phyloP scores from a whole-genome alignment of 163 green algal species.

The Chloromonas sp. region DNA sequence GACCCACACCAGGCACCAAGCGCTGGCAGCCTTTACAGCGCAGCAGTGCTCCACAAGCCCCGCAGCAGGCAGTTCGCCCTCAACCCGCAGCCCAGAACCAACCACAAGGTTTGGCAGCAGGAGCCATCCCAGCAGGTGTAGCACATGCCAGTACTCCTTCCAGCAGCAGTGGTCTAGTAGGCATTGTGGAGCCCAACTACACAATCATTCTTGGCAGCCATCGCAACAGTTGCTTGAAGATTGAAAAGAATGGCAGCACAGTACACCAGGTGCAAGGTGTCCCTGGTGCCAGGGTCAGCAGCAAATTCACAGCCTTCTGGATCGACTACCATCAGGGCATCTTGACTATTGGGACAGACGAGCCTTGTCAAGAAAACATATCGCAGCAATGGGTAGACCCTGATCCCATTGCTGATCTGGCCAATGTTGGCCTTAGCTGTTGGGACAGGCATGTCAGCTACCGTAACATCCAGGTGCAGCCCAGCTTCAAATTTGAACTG shows the following conservation, averaged over 20 bases:
- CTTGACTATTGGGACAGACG: slow-evolving; percentile 62
- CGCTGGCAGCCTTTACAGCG: slow-evolving; percentile 59
- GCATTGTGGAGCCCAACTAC: slow-evolving; percentile 66
- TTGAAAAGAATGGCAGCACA: slow-evolving; percentile 52
- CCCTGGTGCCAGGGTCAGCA: slow-evolving; percentile 37
- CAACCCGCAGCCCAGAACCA: neutral
- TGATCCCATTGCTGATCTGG: slow-evolving; percentile 23
- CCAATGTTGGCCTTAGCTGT: slow-evolving; percentile 69
- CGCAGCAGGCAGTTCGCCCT: neutral
- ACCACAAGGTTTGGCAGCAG: neutral
- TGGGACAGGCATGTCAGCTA: slow-evolving; percentile 88
- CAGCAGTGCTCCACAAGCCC: neutral
- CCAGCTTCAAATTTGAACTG: neutral
- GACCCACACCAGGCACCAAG: slow-evolving; percentile 54
- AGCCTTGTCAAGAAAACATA: neutral
- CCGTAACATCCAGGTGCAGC: slow-evolving; percentile 48
- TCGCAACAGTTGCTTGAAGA: slow-evolving; percentile 79
- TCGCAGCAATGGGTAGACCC: slow-evolving; percentile 11
- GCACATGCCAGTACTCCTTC: slow-evolving; percentile 4
- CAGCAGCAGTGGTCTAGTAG: neutral
- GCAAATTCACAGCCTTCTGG: slow-evolving; percentile 62
- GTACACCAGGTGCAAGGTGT: slow-evolving; percentile 30
- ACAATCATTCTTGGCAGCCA: slow-evolving; percentile 88
- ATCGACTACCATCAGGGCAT: slow-evolving; percentile 58
- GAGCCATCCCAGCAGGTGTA: neutral